Base-by-base conservation (phyloP, 1,139 yeast genomes). In the Arxiozyma bovina region DNA sequence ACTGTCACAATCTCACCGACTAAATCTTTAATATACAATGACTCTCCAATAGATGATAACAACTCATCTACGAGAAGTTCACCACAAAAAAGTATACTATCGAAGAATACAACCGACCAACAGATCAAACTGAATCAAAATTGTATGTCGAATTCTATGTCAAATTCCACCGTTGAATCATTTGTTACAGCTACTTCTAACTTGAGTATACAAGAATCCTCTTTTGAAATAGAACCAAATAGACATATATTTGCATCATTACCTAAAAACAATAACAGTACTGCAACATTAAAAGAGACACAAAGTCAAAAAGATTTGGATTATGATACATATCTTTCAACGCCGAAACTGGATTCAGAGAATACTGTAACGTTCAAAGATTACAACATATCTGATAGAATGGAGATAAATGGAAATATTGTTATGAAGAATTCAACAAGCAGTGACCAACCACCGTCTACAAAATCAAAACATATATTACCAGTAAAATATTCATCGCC, bases 1-100 rank as follows among this genome's bases (percentile, higher is more conserved):
- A 52, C 45, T 27, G 42, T 53, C 3, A 23, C 53, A 1, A 43
- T 57, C 9, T 57, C 60, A 17, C 60, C 60, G 5, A 57, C 60
- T 11, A 51, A 56, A 48, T 53, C 57, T 1, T 34, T 57, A 17
- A 40, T 55, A 18, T 22, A 45, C 48, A 38, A 55, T 40, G 7
- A 42, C 46, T 34, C n/a, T 9, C n/a, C 40, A 34, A 23, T 21
- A 12, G 11, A 15, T 34, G 42, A 44, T 38, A 30, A 20, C 18
- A 47, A 7, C 2, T n/a, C 18, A 11, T 27, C 17, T 30, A 20
- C 9, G 1, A 25, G 7, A 20, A 8, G 9, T 25, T 27, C 40
- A 2, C 40, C 17, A 15, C n/a, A 42, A 17, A 18, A n/a, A 11
- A 22, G 20, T 34, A 17, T 34, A 20, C 48, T 22, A 11, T 40